Evolutionary conservation across 257 asterid genomes (phyloP).

Genomic region (Anisodus tanguticus): DNA sequence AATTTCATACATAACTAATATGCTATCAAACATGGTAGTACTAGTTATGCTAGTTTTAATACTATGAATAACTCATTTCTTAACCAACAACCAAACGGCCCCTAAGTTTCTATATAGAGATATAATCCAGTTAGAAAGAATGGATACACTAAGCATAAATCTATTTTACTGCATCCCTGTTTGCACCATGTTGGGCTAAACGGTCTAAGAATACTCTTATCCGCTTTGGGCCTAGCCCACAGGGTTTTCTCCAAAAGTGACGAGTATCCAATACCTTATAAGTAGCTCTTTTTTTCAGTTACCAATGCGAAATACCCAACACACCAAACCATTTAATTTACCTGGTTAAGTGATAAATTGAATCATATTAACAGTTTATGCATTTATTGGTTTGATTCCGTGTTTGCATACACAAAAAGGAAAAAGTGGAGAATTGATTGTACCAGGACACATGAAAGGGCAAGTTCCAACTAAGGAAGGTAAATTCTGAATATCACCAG

Average conservation of each 20-base stretch:
- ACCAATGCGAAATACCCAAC: no score
- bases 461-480: slow-evolving; percentile 72
- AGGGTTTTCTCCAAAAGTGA: no score
- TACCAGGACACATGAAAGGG: slow-evolving; percentile 94
- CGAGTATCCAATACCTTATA: no score
- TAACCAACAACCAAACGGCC: no score
- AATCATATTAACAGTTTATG: background rate
- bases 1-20: no score
- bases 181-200: background rate
- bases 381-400: background rate
- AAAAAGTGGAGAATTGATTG: background rate
- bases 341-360: background rate
- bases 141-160: background rate
- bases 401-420: background rate
- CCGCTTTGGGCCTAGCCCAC: no score
- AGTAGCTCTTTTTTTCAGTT: no score
- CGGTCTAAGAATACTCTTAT: no score
- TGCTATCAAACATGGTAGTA: no score
- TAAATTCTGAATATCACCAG: slow-evolving; percentile 34
- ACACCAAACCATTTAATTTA: background rate
- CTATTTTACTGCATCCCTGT: background rate
- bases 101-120: no score
- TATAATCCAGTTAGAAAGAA: background rate
- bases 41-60: no score
- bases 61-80: no score